Evolutionary conservation across 306 rosid species (phyloP).

Genomic region (Pueraria montana): DNA sequence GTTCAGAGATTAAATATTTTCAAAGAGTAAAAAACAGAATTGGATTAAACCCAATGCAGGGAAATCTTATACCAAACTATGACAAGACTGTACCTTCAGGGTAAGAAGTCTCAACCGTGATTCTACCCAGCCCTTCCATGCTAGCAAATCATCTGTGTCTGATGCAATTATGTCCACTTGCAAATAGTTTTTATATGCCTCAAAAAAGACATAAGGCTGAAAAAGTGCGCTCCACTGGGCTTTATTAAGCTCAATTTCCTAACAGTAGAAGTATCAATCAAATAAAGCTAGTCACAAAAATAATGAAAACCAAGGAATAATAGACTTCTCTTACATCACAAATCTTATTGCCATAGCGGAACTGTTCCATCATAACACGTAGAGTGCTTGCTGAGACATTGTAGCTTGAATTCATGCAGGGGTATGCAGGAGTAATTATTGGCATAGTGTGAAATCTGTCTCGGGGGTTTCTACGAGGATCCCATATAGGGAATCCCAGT

Average conservation of each 20-base stretch:
- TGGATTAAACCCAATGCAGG: constrained; percentile 31
- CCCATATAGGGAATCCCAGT: constrained; percentile 90
- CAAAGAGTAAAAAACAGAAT: constrained; percentile 23
- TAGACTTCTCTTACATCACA: constrained; percentile 74
- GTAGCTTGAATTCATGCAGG: constrained; percentile 99
- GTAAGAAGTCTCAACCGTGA: constrained; percentile 71
- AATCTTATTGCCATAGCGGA: constrained; percentile 74
- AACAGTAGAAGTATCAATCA: constrained; percentile 49
- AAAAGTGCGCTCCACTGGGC: constrained; percentile 90
- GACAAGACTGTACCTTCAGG: constrained; percentile 68
- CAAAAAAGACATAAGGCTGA: constrained; percentile 84
- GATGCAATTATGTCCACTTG: constrained; percentile 92
- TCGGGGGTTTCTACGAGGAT: constrained; percentile 90
- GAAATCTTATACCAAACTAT: constrained; percentile 28
- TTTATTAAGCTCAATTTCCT: constrained; percentile 93
- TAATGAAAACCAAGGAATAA: constrained; percentile 14
- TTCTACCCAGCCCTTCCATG: constrained; percentile 77
- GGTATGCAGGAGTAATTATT: constrained; percentile 98
- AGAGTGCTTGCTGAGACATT: constrained; percentile 95
- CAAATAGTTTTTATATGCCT: constrained; percentile 92
- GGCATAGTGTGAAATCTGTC: constrained; percentile 96
- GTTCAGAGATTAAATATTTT: constrained; percentile 27
- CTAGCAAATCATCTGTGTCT: constrained; percentile 74
- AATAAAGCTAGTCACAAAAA: constrained; percentile 16
- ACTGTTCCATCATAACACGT: constrained; percentile 98